Evolutionary conservation across 352 stramenopile genomes (phyloP).

Genomic region (Blastocystis hominis): DNA sequence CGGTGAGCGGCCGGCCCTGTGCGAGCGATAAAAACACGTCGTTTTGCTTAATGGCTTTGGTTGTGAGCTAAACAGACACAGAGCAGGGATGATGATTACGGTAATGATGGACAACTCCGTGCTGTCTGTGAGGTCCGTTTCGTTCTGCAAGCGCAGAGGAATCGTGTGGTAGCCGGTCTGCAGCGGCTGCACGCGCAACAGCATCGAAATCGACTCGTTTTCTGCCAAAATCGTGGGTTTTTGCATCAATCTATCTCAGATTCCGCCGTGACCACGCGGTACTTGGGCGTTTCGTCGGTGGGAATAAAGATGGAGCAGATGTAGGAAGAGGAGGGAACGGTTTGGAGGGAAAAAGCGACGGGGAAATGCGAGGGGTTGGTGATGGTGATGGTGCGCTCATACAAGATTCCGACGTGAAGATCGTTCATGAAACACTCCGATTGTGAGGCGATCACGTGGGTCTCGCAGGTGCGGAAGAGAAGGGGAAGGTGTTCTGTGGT

Average conservation of each 20-base stretch:
- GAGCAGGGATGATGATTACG: background rate
- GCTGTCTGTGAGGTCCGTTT: constrained; percentile 35
- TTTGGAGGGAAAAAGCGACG: constrained; percentile 9
- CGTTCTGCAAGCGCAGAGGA: constrained; percentile 9
- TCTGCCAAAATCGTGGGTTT: background rate
- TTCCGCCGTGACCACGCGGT: background rate
- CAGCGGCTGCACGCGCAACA: constrained; percentile 9
- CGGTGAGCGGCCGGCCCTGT: background rate
- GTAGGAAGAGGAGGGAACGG: background rate
- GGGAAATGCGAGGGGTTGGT: constrained; percentile 11
- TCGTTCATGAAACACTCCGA: constrained; percentile 13
- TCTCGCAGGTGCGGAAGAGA: constrained; percentile 15
- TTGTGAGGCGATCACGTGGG: background rate
- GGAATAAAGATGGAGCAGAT: constrained; percentile 3
- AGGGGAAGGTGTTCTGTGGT: background rate
- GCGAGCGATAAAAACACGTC: constrained; percentile 39
- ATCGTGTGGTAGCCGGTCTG: constrained; percentile 28
- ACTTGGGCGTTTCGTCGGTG: background rate
- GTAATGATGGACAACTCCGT: background rate
- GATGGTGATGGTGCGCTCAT: constrained; percentile 16
- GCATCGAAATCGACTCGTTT: background rate
- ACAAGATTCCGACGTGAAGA: constrained; percentile 13
- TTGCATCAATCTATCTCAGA: background rate
- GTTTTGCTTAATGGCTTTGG: constrained; percentile 30
- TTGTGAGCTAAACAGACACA: background rate